Base-by-base conservation (phyloP, 371 early-diverging fungal species). In the Syncephalis fuscata region DNA sequence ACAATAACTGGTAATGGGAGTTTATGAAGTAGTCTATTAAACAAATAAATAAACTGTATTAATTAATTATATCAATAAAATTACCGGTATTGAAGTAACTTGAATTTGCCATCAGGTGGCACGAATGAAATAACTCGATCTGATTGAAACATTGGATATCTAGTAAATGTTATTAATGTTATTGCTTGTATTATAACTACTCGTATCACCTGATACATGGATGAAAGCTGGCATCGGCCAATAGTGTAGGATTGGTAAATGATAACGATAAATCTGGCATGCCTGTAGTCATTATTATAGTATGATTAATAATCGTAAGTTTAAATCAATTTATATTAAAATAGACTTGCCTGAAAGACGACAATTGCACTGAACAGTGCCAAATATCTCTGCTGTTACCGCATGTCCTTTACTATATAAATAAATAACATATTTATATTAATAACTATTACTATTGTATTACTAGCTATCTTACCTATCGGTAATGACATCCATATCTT, bases 51-150 rank as follows among this genome's bases (percentile, higher is more conserved):
- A n/a, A n/a, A n/a, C n/a, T n/a, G n/a, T n/a, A n/a, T n/a, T n/a
- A n/a, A n/a, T n/a, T n/a, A n/a, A n/a, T n/a, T n/a, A n/a, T n/a
- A n/a, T n/a, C n/a, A n/a, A n/a, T n/a, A n/a, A n/a, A n/a, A n/a
- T n/a, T 63, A 78, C 78, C 75, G 69, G 58, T 87, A 92, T 10
- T 78, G 80, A 76, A 87, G 82, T 37, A 91, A 70, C 48, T 79
- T 85, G 60, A 90, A 91, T 32, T 73, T 73, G 4, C 92, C 92
- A 62, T 94, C 92, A 7, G 95, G 95, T 15, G 95, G 95, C 2
- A 92, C 76, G 71, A 92, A 94, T 1, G 84, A 86, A 16, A 94
- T 61, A 1, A 75, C 64, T 22, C 78, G 72, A 46, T 90, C 87
- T 32, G 70, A 67, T 46, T 86, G 82, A 75, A 81, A 93, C 48